Base-by-base conservation (phyloP, 768 basidiomycete species). In the Chalciporus pseudorubinellus region DNA sequence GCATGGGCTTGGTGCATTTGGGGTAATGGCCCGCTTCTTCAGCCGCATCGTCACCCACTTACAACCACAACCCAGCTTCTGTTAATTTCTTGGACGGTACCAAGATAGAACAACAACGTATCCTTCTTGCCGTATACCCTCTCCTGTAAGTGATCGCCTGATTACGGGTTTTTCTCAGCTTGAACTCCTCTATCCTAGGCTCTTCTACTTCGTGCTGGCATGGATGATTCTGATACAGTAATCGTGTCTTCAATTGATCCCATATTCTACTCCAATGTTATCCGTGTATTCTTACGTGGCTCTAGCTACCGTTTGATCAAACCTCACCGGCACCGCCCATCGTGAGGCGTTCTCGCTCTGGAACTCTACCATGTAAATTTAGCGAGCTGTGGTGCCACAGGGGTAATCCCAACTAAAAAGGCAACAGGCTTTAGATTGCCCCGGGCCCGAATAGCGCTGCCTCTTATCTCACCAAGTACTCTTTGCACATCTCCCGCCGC, bases 1-100 rank as follows among this genome's bases (percentile, higher is more conserved):
- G 89, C 92, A 12, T 95, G 93, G 88, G 93, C 79, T 33, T 98
- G 95, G 95, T 92, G 87, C 67, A 89, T 97, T 51, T 98, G 94
- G 93, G 95, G 95, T 98, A 63, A 21, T n/a, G 39, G 10, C 39
- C 19, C 26, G 19, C 24, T 46, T 38, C 19, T 40, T 26, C 21
- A 33, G 21, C 46, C 22, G 2, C n/a, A 4, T 29, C 11, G 7
- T 24, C 46, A 26, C 36, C 29, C 6, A 14, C 58, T 60, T 9
- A 55, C 41, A 21, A 19, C 10, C 20, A 38, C 22, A 12, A 44
- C 26, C 43, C 44, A 97, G 94, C 95, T 2, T 89, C 93, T 18
- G 87, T 95, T 44, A 95, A 95, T 70, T 97, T 97, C 72, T 77
- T 98, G 60, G 94, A 93, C 58, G 95, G 95, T 11, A 95, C 94